Evolutionary conservation across 2,329 filamentous ascomycete species (phyloP).

Genomic region (Botrytis paeoniae): DNA sequence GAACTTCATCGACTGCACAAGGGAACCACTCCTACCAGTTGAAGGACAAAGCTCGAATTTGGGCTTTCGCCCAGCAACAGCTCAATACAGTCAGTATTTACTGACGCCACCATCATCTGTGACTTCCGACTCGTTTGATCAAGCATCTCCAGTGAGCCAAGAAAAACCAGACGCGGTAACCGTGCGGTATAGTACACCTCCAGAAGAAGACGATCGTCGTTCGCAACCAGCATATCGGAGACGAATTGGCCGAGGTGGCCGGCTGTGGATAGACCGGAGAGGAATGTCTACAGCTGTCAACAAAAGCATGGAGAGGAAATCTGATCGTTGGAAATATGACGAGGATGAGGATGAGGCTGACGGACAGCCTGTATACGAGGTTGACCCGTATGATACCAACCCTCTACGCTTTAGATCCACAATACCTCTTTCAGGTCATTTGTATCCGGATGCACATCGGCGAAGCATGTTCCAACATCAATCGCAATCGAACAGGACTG

Average conservation of each 20-base stretch:
- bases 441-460: slow-evolving; percentile 30
- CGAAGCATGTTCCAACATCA: slow-evolving; percentile 26
- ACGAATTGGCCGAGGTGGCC: slow-evolving; percentile 78
- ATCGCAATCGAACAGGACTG: slow-evolving; percentile 10
- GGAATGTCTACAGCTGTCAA: slow-evolving; percentile 55
- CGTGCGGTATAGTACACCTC: slow-evolving; percentile 32
- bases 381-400: slow-evolving; percentile 66
- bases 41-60: slow-evolving; percentile 59
- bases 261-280: slow-evolving; percentile 84
- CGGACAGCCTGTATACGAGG: slow-evolving; percentile 68
- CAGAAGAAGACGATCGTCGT: slow-evolving; percentile 34
- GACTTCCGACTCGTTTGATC: slow-evolving; percentile 39
- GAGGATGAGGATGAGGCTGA: slow-evolving; percentile 82
- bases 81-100: slow-evolving; percentile 60
- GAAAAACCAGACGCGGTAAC: slow-evolving; percentile 31
- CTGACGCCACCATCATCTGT: slow-evolving; percentile 59
- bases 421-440: slow-evolving; percentile 35
- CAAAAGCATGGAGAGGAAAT: slow-evolving; percentile 46
- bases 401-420: slow-evolving; percentile 59
- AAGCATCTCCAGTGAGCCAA: slow-evolving; percentile 32
- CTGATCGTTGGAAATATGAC: slow-evolving; percentile 83
- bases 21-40: slow-evolving; percentile 77
- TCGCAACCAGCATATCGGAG: slow-evolving; percentile 68
- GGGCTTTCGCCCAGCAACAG: slow-evolving; percentile 69
- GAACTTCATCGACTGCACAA: slow-evolving; percentile 83